Percentiles rank a stretch among this genome's conserved stretches.
Conservation (phyloP, 129 eudicot genomes). For the Erigeron canadensis region DNA sequence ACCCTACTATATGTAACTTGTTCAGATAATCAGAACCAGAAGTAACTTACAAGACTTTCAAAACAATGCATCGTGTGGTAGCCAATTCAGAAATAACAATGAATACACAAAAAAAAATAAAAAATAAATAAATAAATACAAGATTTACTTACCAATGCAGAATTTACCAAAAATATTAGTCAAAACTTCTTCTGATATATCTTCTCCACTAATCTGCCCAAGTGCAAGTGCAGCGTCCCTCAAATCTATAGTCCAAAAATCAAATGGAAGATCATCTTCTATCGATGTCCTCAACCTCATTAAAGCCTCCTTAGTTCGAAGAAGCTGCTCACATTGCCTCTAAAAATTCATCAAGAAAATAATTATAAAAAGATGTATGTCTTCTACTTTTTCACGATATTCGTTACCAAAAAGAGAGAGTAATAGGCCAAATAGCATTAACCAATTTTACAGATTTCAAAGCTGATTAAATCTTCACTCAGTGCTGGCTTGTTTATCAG, state of each 20-base stretch:
- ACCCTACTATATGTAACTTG: no score
- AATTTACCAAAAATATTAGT: conserved; percentile 85
- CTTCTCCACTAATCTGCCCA: conserved; percentile 92
- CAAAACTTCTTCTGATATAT: conserved; percentile 87
- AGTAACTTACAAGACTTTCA: not conserved
- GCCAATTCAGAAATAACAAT: not conserved
- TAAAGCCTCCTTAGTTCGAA: conserved; percentile 85
- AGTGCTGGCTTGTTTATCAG: no score
- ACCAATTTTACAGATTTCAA: no score
- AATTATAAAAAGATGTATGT: not conserved
- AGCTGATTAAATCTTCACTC: no score
- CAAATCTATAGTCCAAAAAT: conserved; percentile 93
- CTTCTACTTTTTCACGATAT: no score
- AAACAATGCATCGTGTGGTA: not conserved
- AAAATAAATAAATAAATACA: not conserved
- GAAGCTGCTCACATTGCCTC: conserved; percentile 97
- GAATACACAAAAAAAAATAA: not conserved
- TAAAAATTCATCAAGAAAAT: conserved; percentile 27
- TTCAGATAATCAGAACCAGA: no score
- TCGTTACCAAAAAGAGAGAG: no score
- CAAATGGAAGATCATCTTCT: conserved; percentile 72
- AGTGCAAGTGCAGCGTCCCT: conserved; percentile 91
- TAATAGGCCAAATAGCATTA: no score
- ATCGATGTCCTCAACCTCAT: conserved; percentile 64
- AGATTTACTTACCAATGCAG: conserved; percentile 78